Percentiles rank a stretch among this genome's conserved stretches.
phyloP scores from a whole-genome alignment of 129 eudicot genomes.

The Tagetes erecta region DNA sequence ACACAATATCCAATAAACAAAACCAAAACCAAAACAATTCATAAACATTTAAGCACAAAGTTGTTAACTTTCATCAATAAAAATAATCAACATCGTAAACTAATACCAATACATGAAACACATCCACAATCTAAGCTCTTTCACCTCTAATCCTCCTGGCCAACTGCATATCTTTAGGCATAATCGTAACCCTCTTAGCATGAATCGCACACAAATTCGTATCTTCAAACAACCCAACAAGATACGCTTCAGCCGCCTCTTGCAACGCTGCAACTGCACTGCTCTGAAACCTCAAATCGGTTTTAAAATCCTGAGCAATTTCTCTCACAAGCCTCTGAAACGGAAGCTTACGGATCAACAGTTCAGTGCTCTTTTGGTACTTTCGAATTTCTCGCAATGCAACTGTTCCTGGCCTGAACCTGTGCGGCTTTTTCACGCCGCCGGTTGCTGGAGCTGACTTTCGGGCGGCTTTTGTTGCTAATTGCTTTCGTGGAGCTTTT shows the following conservation, averaged over 20 bases:
- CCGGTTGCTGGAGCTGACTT: conserved; percentile 50
- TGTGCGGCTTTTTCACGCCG: conserved; percentile 51
- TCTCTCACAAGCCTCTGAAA: conserved; percentile 40
- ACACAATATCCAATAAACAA: too few species aligned
- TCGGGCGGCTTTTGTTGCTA: conserved; percentile 51
- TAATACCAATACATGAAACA: neutral
- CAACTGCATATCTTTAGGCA: conserved; percentile 9
- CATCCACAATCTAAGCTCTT: neutral
- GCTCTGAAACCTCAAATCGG: conserved; percentile 8
- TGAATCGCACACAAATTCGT: conserved; percentile 17
- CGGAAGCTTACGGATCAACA: conserved; percentile 42
- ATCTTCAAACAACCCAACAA: conserved; percentile 42
- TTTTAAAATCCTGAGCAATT: neutral
- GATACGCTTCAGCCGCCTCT: conserved; percentile 42
- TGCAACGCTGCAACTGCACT: conserved; percentile 35
- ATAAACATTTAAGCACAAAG: too few species aligned
- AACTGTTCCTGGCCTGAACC: conserved; percentile 19
- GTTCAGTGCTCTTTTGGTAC: conserved; percentile 50
- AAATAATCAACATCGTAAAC: neutral
- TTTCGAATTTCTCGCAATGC: conserved; percentile 42
- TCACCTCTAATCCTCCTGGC: conserved; percentile 6
- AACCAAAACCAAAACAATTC: too few species aligned
- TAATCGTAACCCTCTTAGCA: neutral
- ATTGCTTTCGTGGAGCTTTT: conserved; percentile 51
- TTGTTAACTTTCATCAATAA: too few species aligned